Percentiles rank a stretch among this genome's conserved stretches.
phyloP scores from a whole-genome alignment of 331 rosid species.

The Rosa hybrid region DNA sequence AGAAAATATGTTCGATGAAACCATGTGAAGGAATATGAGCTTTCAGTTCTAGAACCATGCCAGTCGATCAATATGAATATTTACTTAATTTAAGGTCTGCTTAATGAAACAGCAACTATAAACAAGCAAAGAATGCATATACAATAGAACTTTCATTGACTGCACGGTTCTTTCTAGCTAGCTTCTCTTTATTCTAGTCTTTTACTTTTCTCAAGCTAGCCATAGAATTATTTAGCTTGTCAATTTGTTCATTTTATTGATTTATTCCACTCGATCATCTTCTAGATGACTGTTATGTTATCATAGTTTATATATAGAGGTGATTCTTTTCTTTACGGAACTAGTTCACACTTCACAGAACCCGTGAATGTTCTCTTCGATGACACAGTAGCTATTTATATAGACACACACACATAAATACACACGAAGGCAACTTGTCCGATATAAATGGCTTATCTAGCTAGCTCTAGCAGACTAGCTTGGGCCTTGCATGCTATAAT shows the following conservation, averaged over 20 bases:
- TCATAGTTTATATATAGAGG: background rate
- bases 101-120: background rate
- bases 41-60: conserved; percentile 5
- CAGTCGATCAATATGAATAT: background rate
- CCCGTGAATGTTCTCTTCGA: conserved; percentile 3
- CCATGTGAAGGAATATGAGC: background rate
- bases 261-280: background rate
- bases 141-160: background rate
- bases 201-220: background rate
- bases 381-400: background rate
- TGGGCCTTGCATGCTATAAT: background rate
- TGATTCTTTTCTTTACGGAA: background rate
- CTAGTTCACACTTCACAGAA: background rate
- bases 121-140: background rate
- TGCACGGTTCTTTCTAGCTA: background rate
- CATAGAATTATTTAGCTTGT: background rate
- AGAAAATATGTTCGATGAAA: background rate
- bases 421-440: background rate
- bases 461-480: background rate
- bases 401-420: background rate
- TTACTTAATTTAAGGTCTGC: background rate
- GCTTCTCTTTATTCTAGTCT: background rate
- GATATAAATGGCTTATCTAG: background rate
- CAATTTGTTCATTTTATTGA: background rate
- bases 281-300: background rate